Conservation (phyloP, 2,329 filamentous ascomycete species). For the Fusarium sp. region DNA sequence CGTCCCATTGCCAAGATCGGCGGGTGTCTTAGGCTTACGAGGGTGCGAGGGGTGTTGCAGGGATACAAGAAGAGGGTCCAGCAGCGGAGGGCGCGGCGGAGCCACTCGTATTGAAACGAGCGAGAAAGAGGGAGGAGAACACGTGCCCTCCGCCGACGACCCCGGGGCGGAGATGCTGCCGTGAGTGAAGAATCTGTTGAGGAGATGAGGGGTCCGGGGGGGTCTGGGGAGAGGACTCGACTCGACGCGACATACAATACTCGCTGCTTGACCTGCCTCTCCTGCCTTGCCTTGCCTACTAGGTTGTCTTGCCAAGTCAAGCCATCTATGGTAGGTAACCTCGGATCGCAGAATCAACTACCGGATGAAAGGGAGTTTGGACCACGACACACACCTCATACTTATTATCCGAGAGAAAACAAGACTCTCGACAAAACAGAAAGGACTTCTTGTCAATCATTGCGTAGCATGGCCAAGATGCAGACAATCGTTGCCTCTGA, state of each 20-base stretch:
- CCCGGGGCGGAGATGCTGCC: slow-evolving; percentile 30
- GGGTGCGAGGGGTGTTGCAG: slow-evolving; percentile 15
- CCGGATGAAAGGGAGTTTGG: slow-evolving; percentile 26
- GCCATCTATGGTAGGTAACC: slow-evolving; percentile 24
- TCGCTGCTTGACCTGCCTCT: too few relatives aligned
- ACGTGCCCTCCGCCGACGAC: slow-evolving; percentile 35
- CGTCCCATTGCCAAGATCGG: slow-evolving; percentile 28
- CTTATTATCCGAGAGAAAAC: slow-evolving; percentile 16
- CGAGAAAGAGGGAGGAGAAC: slow-evolving; percentile 14
- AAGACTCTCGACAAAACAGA: slow-evolving; percentile 8
- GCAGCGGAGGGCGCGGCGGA: slow-evolving; percentile 33
- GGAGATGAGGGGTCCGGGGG: slow-evolving; percentile 4
- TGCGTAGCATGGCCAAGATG: slow-evolving; percentile 16
- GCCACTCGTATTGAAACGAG: slow-evolving; percentile 20
- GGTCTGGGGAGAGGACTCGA: not conserved
- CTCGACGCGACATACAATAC: not conserved
- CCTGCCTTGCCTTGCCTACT: too few relatives aligned
- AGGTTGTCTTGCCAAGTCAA: not conserved
- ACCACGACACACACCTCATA: not conserved
- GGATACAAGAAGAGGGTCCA: slow-evolving; percentile 5
- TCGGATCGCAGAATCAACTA: slow-evolving; percentile 20
- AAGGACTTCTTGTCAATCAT: slow-evolving; percentile 22
- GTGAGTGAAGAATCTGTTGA: slow-evolving; percentile 12
- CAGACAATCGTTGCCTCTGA: not conserved
- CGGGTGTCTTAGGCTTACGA: slow-evolving; percentile 21